phyloP scores from a whole-genome alignment of 495 filamentous ascomycete species.

The Penicillium odoratum region DNA sequence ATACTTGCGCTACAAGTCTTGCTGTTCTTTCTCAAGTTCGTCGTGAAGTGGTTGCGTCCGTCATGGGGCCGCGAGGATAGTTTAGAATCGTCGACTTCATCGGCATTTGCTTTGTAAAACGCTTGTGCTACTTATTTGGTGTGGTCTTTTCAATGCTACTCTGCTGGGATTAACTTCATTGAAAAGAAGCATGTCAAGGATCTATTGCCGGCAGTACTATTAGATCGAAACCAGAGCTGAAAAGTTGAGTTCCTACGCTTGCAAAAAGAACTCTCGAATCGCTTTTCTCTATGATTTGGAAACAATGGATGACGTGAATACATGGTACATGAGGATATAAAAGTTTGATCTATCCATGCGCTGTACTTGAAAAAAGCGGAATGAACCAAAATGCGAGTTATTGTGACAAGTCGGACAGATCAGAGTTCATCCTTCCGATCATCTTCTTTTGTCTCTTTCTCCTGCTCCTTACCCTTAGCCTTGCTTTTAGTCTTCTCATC shows the following conservation, averaged over 20 bases:
- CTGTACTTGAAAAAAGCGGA: conserved; percentile 15
- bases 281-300: conserved; percentile 26
- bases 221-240: no score
- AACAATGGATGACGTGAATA: conserved; percentile 13
- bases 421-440: conserved; percentile 47
- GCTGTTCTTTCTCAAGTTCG: background rate
- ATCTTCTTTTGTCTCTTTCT: conserved; percentile 25
- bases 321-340: conserved; percentile 24
- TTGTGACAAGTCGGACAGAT: conserved; percentile 8
- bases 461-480: conserved; percentile 31
- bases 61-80: background rate
- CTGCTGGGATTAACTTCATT: background rate
- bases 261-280: conserved; percentile 17
- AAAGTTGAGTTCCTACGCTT: background rate
- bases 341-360: conserved; percentile 7
- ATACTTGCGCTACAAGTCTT: background rate
- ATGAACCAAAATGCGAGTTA: conserved; percentile 7
- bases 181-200: background rate
- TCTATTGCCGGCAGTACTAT: background rate
- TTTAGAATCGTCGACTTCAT: background rate
- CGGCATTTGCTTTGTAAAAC: background rate
- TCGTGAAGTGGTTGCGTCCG: background rate
- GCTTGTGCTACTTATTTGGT: no score
- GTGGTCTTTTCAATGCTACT: background rate
- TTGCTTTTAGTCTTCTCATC: conserved; percentile 47